Evolutionary conservation across 768 basidiomycete genomes (phyloP).

Genomic region (Steccherinum ochraceum): DNA sequence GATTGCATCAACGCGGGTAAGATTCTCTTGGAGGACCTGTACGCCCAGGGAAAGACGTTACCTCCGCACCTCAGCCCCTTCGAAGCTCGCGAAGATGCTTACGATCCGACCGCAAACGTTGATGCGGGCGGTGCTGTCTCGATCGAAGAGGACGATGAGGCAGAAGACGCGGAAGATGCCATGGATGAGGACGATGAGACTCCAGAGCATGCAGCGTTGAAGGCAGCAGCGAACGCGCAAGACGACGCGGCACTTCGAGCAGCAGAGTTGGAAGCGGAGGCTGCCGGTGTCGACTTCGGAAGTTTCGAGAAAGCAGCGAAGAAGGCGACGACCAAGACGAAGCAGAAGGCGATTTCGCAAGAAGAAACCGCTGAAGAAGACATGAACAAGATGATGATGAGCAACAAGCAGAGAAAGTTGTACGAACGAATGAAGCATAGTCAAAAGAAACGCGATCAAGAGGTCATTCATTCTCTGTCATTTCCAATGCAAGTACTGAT

Average conservation of each 20-base stretch:
- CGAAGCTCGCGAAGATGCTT: constrained; percentile 73
- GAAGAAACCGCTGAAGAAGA: constrained; percentile 51
- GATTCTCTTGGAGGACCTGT: constrained; percentile 79
- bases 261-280: constrained; percentile 91
- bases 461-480: constrained; percentile 48
- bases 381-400: constrained; percentile 98
- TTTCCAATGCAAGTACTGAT: constrained; percentile 1
- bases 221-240: constrained; percentile 29
- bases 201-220: constrained; percentile 23
- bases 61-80: constrained; percentile 98
- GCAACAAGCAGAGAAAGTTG: constrained; percentile 87
- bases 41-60: constrained; percentile 77
- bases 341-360: constrained; percentile 25
- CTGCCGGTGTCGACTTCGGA: constrained; percentile 73
- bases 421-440: constrained; percentile 92
- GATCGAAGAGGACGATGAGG: constrained; percentile 25
- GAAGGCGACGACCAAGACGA: constrained; percentile 44
- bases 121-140: constrained; percentile 13
- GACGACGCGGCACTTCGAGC: constrained; percentile 71
- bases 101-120: constrained; percentile 51
- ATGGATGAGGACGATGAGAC: constrained; percentile 22
- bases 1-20: constrained; percentile 90
- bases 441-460: constrained; percentile 65
- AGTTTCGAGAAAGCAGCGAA: constrained; percentile 73
- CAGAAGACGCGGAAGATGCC: constrained; percentile 26